Base-by-base conservation (phyloP, 225 moss, liverwort and hornwort species). In the Polytrichum formosum region DNA sequence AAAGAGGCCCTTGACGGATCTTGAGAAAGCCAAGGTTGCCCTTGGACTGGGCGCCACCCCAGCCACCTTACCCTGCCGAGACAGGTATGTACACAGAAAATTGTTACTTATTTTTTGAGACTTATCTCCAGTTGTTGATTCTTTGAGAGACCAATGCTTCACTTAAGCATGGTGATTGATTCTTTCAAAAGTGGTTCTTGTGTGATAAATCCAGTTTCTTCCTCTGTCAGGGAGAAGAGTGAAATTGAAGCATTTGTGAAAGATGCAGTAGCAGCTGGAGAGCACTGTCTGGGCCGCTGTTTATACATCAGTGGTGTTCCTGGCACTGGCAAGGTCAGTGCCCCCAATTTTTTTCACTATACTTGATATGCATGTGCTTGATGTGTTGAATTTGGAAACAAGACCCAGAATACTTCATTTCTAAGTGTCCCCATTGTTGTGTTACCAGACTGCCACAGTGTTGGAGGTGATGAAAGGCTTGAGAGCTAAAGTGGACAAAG, bases 231-330 rank as follows among this genome's bases (percentile, higher is more conserved):
- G 73, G 98, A 98, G 84, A 85, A 90, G 70, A 80, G 79, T 66
- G 98, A 98, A 79, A 85, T 98, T 77, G 86, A 85, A 73, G 75
- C 84, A 23, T 94, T 98, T 80, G 72, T 98, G 6, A 92, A 77
- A 77, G 94, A 91, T 67, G 90, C 94, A 25, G 91, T 98, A 28
- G 88, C 76, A 80, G 97, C 89, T 67, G 94, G 92, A 64, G 91
- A 94, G 54, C 82, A 94, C 26, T 98, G 97, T 78, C 62, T 94
- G 71, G 98, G 98, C 55, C 86, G 92, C 28, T 98, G 91, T 74
- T 94, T 98, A 27, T 98, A 98, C 81, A 98, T 98, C 58, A 94
- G 98, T 81, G 98, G 98, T 63, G 94, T 98, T 62, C 98, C 98
- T 19, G 98, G 98, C 30, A 98, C 98, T 27, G 98, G 98, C 84